Base-by-base conservation (phyloP, 2,329 filamentous ascomycete genomes). In the Chrysoporthe puriensis region DNA sequence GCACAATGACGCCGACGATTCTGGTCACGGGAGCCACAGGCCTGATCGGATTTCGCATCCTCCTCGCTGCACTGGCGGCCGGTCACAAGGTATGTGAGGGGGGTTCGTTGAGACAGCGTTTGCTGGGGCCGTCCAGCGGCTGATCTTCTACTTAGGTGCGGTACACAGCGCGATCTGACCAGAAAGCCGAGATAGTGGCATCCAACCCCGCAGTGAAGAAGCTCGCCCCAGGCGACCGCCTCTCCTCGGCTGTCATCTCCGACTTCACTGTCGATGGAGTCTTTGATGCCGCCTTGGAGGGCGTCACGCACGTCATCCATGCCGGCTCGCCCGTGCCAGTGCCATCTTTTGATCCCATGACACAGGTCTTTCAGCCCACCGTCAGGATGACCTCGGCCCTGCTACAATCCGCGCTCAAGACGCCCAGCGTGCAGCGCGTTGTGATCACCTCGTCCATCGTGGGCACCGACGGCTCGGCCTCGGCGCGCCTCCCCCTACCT, bases 1-100 rank as follows among this genome's bases (percentile, higher is more conserved):
- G 26, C 26, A 26, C 26, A 26, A 26, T 26, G 26, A 26, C 26
- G 26, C 26, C 26, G 5, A 72, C 67, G 13, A 69, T 76, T 61
- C 71, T 76, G 40, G 72, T 75, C 44, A 76, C 74, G 1, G 74
- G 74, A 1, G 71, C 73, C 16, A 73, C 70, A 34, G 74, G 74
- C 36, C 42, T 75, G 14, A 71, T 76, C 52, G 75, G 75, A 32
- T 76, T 76, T 58, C 72, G 71, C 9, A 70, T 74, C 32, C 72
- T 76, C 1, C 69, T 75, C 4, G 68, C 58, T 5, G 72, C 72
- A 62, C 69, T 76, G 5, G 70, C 56, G 5, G 71, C 67, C 9
- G 73, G 75, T 16, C 67, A 75, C 36, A 72, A 67, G 11, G 26
- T 26, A 26, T 26, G 26, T 26, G 26, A 26, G 26, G 26, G 26